Conservation (phyloP, 768 basidiomycete genomes). For the Serendipita vermifera region DNA sequence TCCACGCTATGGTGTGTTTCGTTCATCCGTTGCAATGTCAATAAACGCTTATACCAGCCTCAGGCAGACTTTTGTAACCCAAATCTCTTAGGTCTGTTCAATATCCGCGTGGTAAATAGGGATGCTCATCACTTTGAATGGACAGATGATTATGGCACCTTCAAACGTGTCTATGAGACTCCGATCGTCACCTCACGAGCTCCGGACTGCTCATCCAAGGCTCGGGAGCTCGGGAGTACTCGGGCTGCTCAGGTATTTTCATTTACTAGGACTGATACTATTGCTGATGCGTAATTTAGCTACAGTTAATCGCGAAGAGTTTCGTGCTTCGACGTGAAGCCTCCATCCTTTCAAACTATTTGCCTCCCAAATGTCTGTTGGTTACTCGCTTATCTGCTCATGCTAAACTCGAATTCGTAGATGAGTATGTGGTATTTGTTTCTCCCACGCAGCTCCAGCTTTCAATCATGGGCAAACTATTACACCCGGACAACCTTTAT, state of each 20-base stretch:
- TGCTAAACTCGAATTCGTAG: conserved; percentile 28
- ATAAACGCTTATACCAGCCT: not conserved
- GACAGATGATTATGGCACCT: conserved; percentile 61
- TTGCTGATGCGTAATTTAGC: conserved; percentile 34
- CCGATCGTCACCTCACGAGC: conserved; percentile 80
- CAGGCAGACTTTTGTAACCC: conserved; percentile 93
- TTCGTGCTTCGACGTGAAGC: conserved; percentile 89
- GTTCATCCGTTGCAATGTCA: not conserved
- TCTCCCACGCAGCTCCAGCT: conserved; percentile 76
- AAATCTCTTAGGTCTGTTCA: conserved; percentile 55
- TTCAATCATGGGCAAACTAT: conserved; percentile 60
- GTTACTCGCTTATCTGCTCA: not conserved
- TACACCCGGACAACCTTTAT: conserved; percentile 57
- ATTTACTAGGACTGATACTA: not conserved
- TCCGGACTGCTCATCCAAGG: conserved; percentile 57
- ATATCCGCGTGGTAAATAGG: not conserved
- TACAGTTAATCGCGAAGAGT: conserved; percentile 60
- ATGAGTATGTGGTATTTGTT: conserved; percentile 97
- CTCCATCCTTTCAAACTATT: conserved; percentile 60
- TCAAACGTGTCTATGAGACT: conserved; percentile 69
- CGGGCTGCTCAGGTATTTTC: conserved; percentile 55
- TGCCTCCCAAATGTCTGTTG: conserved; percentile 80
- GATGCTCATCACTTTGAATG: not conserved
- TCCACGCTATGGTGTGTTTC: conserved; percentile 78
- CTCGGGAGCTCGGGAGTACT: conserved; percentile 64